These are phyloP conservation scores for Aspergillus floridensis DNA, from an alignment of 2,329 filamentous ascomycete genomes.

Conservation along the genomic window DNA sequence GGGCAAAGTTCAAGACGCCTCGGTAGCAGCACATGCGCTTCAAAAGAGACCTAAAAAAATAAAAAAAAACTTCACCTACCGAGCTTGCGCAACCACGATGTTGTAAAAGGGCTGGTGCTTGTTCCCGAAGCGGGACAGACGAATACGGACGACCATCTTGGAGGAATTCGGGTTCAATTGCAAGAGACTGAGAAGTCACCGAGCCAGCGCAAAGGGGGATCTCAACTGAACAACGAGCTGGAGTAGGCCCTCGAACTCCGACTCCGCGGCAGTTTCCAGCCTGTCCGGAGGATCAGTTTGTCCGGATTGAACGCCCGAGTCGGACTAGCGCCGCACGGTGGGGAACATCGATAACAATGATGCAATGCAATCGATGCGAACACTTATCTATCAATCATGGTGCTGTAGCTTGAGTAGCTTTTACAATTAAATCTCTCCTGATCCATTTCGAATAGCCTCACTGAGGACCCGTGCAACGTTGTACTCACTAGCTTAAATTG, in stretches of 20 bases:
- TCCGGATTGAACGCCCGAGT: slow-evolving; percentile 18
- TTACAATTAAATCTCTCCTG: background rate
- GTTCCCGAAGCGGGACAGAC: slow-evolving; percentile 89
- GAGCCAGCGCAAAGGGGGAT: slow-evolving; percentile 4
- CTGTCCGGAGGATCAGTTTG: slow-evolving; percentile 25
- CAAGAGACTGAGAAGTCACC: background rate
- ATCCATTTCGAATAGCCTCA: background rate
- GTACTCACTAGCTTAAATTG: background rate
- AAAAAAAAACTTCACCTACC: slow-evolving; percentile 53
- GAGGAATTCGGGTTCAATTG: slow-evolving; percentile 6
- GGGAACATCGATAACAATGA: slow-evolving; percentile 19
- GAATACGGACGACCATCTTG: slow-evolving; percentile 88
- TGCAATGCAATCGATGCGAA: slow-evolving; percentile 4
- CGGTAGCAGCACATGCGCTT: background rate
- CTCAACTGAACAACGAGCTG: slow-evolving; percentile 9
- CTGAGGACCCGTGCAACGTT: background rate
- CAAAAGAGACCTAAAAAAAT: background rate
- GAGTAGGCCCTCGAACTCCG: slow-evolving; percentile 12
- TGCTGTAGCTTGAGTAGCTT: background rate
- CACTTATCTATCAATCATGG: background rate
- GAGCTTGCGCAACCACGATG: slow-evolving; percentile 90
- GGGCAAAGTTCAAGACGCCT: background rate
- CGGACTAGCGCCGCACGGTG: slow-evolving; percentile 24
- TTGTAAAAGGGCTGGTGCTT: slow-evolving; percentile 92
- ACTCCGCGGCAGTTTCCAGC: slow-evolving; percentile 31